These are phyloP conservation scores for Pythium periplocum DNA, from an alignment of 352 stramenopile species.

Conservation along the genomic window DNA sequence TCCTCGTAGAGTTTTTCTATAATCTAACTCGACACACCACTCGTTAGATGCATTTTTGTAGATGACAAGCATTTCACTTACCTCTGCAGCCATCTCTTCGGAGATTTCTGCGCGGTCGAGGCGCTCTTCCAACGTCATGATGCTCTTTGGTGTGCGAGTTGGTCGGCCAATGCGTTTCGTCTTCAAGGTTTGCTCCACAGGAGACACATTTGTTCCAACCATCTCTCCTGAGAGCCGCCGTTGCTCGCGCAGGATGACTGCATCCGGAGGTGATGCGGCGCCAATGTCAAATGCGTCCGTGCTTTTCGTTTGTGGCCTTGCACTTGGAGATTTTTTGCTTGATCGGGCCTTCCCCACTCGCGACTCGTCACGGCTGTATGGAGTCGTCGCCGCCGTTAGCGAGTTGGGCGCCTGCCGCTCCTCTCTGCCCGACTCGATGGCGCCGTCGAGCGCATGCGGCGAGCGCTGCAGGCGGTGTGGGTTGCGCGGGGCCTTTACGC, in stretches of 20 bases:
- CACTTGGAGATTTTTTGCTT: no score
- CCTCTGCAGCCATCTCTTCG: constrained; percentile 31
- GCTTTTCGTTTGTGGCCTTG: no score
- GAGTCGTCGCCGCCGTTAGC: constrained; percentile 4
- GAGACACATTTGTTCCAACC: constrained; percentile 6
- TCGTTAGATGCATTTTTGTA: no score
- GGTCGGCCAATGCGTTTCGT: constrained; percentile 6
- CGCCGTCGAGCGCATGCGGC: constrained; percentile 2
- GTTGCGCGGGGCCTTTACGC: constrained; percentile 10
- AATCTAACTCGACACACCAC: constrained; percentile 14
- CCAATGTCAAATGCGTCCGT: no score
- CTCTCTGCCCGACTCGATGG: no score
- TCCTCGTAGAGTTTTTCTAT: constrained; percentile 61
- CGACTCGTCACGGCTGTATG: no score
- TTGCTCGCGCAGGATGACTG: constrained; percentile 10
- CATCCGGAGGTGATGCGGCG: constrained; percentile 13
- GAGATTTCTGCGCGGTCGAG: constrained; percentile 27
- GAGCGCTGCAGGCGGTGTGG: constrained; percentile 9
- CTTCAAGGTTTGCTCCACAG: constrained; percentile 11
- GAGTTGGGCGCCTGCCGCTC: not conserved
- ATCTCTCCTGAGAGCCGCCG: constrained; percentile 3
- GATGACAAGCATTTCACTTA: not conserved
- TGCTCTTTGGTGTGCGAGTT: constrained; percentile 29
- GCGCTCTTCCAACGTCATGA: constrained; percentile 35
- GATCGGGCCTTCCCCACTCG: no score